Percentiles rank a stretch among this genome's conserved stretches.
Conservation (phyloP, 1,284 basidiomycete genomes). For the Cutaneotrichosporon cutaneum region DNA sequence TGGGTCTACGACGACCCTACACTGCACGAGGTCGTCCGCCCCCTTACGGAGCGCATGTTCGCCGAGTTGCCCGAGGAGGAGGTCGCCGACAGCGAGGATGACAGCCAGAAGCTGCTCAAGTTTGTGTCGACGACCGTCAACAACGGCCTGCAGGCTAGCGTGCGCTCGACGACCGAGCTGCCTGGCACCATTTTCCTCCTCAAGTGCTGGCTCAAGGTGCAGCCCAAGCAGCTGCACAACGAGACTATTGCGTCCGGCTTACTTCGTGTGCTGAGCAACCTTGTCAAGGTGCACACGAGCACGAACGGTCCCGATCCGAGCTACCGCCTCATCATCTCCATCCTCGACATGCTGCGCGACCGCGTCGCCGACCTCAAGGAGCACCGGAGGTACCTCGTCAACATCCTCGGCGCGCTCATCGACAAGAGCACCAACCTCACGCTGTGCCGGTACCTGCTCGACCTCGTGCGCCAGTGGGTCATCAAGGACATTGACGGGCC, state of each 20-base stretch:
- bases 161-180: slow-evolving; percentile 53
- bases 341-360: slow-evolving; percentile 57
- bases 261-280: slow-evolving; percentile 79
- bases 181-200: slow-evolving; percentile 83
- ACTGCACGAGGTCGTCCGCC: slow-evolving; percentile 75
- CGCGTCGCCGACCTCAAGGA: slow-evolving; percentile 59
- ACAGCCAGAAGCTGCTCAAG: slow-evolving; percentile 71
- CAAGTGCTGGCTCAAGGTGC: slow-evolving; percentile 79
- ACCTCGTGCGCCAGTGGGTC: slow-evolving; percentile 85
- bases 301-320: slow-evolving; percentile 53
- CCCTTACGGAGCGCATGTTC: slow-evolving; percentile 82
- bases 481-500: slow-evolving; percentile 68
- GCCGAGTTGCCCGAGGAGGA: slow-evolving; percentile 81
- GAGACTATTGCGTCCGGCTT: slow-evolving; percentile 75
- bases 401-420: slow-evolving; percentile 71
- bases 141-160: slow-evolving; percentile 60
- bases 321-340: slow-evolving; percentile 56
- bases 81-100: slow-evolving; percentile 64
- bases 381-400: slow-evolving; percentile 67
- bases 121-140: slow-evolving; percentile 74
- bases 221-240: slow-evolving; percentile 69
- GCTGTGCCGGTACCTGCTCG: slow-evolving; percentile 82
- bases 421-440: slow-evolving; percentile 85
- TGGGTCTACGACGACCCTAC: slow-evolving; percentile 70
- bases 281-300: slow-evolving; percentile 84